Evolutionary conservation across 352 stramenopile genomes (phyloP).

Genomic region (Phytophthora vignae): DNA sequence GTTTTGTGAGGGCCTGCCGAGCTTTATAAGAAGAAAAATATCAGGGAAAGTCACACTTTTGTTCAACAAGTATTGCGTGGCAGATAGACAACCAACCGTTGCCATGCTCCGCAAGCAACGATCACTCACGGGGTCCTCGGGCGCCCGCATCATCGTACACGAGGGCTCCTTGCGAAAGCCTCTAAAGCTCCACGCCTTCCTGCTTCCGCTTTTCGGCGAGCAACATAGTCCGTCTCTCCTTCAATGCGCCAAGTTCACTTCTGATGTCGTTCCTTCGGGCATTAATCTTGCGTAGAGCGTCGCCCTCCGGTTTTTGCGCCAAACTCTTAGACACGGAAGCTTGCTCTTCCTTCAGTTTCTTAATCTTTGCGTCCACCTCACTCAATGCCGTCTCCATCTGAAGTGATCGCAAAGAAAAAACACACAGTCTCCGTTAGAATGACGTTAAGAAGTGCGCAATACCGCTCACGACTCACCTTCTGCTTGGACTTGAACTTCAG

Average conservation of each 20-base stretch:
- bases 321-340: constrained; percentile 78
- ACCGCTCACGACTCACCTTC: constrained; percentile 50
- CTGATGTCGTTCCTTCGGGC: constrained; percentile 84
- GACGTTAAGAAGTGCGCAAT: neutral
- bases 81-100: constrained; percentile 31
- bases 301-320: constrained; percentile 75
- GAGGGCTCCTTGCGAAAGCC: constrained; percentile 17
- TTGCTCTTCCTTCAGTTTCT: constrained; percentile 86
- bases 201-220: constrained; percentile 85
- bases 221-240: constrained; percentile 84
- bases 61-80: constrained; percentile 40
- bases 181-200: constrained; percentile 65
- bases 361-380: constrained; percentile 84
- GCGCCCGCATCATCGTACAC: constrained; percentile 25
- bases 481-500: constrained; percentile 92
- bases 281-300: constrained; percentile 87
- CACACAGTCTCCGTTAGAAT: neutral
- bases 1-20: constrained; percentile 16
- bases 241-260: constrained; percentile 84
- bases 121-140: neutral
- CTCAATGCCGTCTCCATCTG: constrained; percentile 85
- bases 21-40: constrained; percentile 20
- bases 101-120: constrained; percentile 8
- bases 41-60: constrained; percentile 41
- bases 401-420: constrained; percentile 5